These are phyloP conservation scores for Cordyceps tenuipes DNA, from an alignment of 2,329 filamentous ascomycete genomes.

Conservation along the genomic window DNA sequence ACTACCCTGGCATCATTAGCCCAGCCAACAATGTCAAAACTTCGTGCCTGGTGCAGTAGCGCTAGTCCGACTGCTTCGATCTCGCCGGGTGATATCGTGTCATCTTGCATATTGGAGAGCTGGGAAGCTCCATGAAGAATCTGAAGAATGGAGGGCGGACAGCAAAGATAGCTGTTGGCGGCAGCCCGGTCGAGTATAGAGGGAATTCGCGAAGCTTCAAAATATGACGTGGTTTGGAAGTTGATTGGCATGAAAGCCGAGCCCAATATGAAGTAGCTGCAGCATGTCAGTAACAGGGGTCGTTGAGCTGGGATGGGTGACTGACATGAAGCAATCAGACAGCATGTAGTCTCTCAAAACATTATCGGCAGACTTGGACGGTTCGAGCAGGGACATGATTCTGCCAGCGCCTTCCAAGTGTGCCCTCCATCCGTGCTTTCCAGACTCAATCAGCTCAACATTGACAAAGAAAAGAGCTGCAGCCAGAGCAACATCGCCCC, in stretches of 20 bases:
- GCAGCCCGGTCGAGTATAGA: slow-evolving; percentile 31
- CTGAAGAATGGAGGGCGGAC: slow-evolving; percentile 35
- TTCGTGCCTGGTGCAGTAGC: slow-evolving; percentile 30
- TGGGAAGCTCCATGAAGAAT: slow-evolving; percentile 35
- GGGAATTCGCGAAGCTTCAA: slow-evolving; percentile 29
- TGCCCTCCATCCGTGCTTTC: slow-evolving; percentile 38
- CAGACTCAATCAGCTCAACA: slow-evolving; percentile 41
- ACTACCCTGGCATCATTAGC: slow-evolving; percentile 28
- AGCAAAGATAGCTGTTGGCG: slow-evolving; percentile 39
- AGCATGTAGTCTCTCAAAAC: slow-evolving; percentile 36
- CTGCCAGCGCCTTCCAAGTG: slow-evolving; percentile 38
- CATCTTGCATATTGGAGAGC: slow-evolving; percentile 25
- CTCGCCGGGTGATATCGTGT: slow-evolving; percentile 21
- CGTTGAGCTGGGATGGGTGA: not conserved
- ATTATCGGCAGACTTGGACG: slow-evolving; percentile 24
- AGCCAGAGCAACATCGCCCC: slow-evolving; percentile 34
- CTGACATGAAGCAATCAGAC: slow-evolving; percentile 40
- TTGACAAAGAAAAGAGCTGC: slow-evolving; percentile 43
- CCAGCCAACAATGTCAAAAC: slow-evolving; percentile 34
- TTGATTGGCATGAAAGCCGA: slow-evolving; percentile 33
- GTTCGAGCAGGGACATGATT: slow-evolving; percentile 34
- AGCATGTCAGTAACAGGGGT: not conserved
- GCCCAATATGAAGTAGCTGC: slow-evolving; percentile 37
- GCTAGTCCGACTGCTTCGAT: slow-evolving; percentile 23
- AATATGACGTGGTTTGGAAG: slow-evolving; percentile 24